Evolutionary conservation across 192 early-diverging fungal genomes (phyloP), one percentile per base, ranked within the genome.

Genomic region (Backusella australiensis): DNA sequence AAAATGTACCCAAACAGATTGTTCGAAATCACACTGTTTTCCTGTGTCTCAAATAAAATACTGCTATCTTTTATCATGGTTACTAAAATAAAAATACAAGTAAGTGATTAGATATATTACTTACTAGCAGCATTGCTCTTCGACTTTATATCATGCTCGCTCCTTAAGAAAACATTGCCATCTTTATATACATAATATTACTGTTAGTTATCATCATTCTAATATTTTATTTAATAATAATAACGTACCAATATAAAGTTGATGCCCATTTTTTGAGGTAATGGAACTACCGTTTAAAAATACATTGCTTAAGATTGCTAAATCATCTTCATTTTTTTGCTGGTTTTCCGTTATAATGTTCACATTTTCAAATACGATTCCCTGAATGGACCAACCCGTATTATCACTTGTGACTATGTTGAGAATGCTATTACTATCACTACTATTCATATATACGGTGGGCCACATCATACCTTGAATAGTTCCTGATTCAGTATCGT

Each of bases 11-110:
- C 75, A 52, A 77, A 70, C 12, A 77, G 70, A 39, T 77, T 77
- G 46, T 77, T 72, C 19, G 76, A 77, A 29, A 77, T 56, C 17
- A 77, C 56, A 72, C 76, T 77, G n/a, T 66, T 56, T 34, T 70
- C 34, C 34, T 77, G 69, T 5, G 49, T 65, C 1, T 77, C 35
- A 32, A 77, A 77, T 14, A 72, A 26, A 34, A 77, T 36, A 32
- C 69, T 56, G 34, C 69, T 72, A 39, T 63, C 70, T 77, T 59
- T 19, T 3, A 23, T 8, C 23, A 34, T 59, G 2, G 29, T 26
- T 32, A 41, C 15, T 41, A 32, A 71, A n/a, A 29, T 75, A n/a
- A 12, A 38, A 38, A 41, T 34, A 15, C 67, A 36, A 9, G 41
- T 38, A 23, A 52, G 17, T 6, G 11, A 38, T 19, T 41, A 17